These are phyloP conservation scores for Pseudocercospora musae DNA, from an alignment of 2,329 filamentous ascomycete species.

Conservation along the genomic window DNA sequence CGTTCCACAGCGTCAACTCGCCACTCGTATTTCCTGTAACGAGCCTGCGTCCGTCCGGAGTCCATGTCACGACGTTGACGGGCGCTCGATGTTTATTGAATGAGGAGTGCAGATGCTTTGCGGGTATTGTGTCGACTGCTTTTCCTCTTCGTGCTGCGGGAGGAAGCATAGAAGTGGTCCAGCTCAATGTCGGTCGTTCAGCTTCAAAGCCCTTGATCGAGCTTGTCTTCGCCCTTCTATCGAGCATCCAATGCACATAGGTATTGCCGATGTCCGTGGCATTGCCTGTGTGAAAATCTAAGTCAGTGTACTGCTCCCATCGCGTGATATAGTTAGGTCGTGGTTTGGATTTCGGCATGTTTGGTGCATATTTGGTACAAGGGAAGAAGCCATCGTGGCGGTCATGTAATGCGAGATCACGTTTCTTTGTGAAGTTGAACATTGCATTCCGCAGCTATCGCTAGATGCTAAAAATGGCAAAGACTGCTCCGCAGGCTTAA, in stretches of 20 bases:
- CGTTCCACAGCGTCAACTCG: constrained; percentile 98
- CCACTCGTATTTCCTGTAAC: constrained; percentile 93
- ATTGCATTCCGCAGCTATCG: constrained; percentile 20
- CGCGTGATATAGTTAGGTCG: background rate
- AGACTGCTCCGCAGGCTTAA: background rate
- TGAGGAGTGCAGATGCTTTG: constrained; percentile 96
- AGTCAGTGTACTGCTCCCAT: background rate
- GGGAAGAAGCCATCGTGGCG: background rate
- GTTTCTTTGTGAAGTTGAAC: constrained; percentile 2
- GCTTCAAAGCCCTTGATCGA: constrained; percentile 68
- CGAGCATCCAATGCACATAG: constrained; percentile 74
- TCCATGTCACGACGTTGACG: constrained; percentile 96
- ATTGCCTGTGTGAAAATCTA: constrained; percentile 23
- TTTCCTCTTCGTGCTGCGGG: constrained; percentile 71
- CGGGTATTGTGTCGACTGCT: constrained; percentile 82
- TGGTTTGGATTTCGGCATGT: background rate
- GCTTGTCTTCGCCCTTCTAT: constrained; percentile 73
- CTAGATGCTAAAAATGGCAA: constrained; percentile 13
- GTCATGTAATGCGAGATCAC: background rate
- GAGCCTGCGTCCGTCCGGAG: constrained; percentile 85
- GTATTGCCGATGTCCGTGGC: constrained; percentile 37
- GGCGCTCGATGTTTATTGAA: constrained; percentile 98
- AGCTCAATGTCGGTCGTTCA: constrained; percentile 83
- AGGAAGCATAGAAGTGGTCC: constrained; percentile 87
- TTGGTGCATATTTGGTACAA: background rate